Evolutionary conservation across 176 grass and related monocot genomes (phyloP).

Genomic region (Bromus sterilis): DNA sequence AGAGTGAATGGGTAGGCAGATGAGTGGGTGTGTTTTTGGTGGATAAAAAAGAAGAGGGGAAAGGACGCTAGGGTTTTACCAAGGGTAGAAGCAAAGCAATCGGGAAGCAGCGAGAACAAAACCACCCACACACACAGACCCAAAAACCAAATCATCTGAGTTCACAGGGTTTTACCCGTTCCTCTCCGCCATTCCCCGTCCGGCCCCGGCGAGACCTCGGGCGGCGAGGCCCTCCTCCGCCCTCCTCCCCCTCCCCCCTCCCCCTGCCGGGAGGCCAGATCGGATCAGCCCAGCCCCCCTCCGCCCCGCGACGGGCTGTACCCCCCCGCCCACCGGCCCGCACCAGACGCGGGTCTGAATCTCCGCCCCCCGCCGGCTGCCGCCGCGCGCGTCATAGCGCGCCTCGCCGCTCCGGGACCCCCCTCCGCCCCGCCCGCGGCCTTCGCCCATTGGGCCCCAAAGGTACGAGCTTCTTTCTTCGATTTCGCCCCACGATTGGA

Average conservation of each 20-base stretch:
- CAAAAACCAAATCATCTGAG: background rate
- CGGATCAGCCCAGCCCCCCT: background rate
- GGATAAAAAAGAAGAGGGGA: background rate
- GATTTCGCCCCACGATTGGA: background rate
- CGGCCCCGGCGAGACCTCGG: background rate
- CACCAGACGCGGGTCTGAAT: background rate
- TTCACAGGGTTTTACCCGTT: slow-evolving; percentile 2
- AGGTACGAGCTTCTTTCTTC: background rate
- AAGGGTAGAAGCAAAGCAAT: slow-evolving; percentile 14
- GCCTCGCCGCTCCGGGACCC: background rate
- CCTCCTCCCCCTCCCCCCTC: background rate
- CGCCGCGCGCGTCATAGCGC: background rate
- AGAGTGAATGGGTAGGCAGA: background rate
- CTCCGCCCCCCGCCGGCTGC: background rate
- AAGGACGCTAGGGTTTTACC: slow-evolving; percentile 8
- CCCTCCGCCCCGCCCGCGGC: background rate
- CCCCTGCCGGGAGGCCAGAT: background rate
- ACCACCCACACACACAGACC: background rate
- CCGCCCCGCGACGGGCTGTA: background rate
- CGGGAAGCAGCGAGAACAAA: slow-evolving; percentile 1
- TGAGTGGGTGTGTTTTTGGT: background rate
- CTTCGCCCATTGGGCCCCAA: background rate
- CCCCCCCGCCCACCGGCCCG: background rate
- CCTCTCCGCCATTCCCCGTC: background rate
- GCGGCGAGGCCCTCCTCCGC: background rate